Evolutionary conservation across 139 green algal genomes (phyloP).

Genomic region (Closterium sp.): DNA sequence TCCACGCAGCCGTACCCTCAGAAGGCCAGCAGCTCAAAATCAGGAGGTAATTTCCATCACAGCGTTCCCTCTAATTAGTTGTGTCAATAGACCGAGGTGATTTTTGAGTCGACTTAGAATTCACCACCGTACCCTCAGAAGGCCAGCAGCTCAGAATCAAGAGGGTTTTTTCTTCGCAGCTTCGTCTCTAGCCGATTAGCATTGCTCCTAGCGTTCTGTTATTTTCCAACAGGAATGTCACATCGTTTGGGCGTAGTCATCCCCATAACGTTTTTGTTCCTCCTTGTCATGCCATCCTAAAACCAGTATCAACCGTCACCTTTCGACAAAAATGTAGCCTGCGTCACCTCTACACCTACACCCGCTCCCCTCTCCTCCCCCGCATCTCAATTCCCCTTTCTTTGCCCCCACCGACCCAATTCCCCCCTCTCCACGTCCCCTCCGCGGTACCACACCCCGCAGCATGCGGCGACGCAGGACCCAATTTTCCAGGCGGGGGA

Average conservation of each 20-base stretch:
- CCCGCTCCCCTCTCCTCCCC: neutral
- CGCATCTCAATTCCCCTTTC: neutral
- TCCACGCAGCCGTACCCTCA: slow-evolving; percentile 60
- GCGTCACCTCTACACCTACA: neutral
- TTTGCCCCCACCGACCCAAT: neutral
- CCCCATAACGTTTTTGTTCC: neutral
- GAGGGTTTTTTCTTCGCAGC: neutral
- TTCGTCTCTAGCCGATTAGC: neutral
- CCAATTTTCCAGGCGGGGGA: neutral
- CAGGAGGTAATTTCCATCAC: neutral
- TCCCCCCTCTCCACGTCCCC: neutral
- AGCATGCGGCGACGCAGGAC: neutral
- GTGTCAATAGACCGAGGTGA: no score
- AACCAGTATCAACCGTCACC: neutral
- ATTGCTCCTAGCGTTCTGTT: neutral
- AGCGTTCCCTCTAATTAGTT: neutral
- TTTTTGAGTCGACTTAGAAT: no score
- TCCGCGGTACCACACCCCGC: neutral
- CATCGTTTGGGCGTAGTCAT: neutral
- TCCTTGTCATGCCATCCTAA: neutral
- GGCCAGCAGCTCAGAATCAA: slow-evolving; percentile 5
- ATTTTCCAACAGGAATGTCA: neutral
- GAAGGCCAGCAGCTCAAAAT: slow-evolving; percentile 45
- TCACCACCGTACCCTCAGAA: slow-evolving; percentile 59
- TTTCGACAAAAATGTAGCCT: neutral